phyloP scores from a whole-genome alignment of 345 rosid genomes.

The Ricinus communis region DNA sequence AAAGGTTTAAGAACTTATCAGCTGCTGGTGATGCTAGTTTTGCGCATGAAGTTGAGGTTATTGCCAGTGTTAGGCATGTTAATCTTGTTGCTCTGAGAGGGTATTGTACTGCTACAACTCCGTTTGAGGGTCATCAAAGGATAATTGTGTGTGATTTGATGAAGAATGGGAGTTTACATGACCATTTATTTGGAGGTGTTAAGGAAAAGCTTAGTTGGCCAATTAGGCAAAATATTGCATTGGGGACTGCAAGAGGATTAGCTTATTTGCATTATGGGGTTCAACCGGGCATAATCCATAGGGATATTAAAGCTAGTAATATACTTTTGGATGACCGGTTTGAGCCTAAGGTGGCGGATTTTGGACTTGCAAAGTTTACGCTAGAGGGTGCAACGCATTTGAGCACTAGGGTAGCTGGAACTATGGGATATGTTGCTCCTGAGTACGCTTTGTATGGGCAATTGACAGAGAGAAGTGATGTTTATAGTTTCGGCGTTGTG shows the following conservation, averaged over 20 bases:
- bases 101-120: slow-evolving; percentile 79
- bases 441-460: slow-evolving; percentile 93
- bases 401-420: slow-evolving; percentile 93
- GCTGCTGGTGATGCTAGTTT: slow-evolving; percentile 72
- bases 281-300: slow-evolving; percentile 72
- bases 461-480: slow-evolving; percentile 82
- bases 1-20: slow-evolving; percentile 89
- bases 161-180: slow-evolving; percentile 78
- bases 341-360: slow-evolving; percentile 83
- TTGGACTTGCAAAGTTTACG: slow-evolving; percentile 83
- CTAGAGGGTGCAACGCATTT: slow-evolving; percentile 80
- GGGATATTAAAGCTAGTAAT: slow-evolving; percentile 87
- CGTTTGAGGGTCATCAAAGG: slow-evolving; percentile 90
- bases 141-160: slow-evolving; percentile 83
- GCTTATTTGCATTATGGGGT: slow-evolving; percentile 88
- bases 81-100: slow-evolving; percentile 82
- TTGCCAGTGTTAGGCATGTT: slow-evolving; percentile 84
- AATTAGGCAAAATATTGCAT: slow-evolving; percentile 67
- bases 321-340: slow-evolving; percentile 82
- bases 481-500: slow-evolving; percentile 86
- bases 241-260: slow-evolving; percentile 83
- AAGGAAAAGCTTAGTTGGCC: slow-evolving; percentile 70
- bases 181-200: slow-evolving; percentile 63
- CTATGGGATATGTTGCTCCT: slow-evolving; percentile 96
- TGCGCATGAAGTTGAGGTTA: slow-evolving; percentile 82